These are phyloP conservation scores for Hirsutella rhossiliensis DNA, from an alignment of 2,329 filamentous ascomycete species.

Conservation along the genomic window DNA sequence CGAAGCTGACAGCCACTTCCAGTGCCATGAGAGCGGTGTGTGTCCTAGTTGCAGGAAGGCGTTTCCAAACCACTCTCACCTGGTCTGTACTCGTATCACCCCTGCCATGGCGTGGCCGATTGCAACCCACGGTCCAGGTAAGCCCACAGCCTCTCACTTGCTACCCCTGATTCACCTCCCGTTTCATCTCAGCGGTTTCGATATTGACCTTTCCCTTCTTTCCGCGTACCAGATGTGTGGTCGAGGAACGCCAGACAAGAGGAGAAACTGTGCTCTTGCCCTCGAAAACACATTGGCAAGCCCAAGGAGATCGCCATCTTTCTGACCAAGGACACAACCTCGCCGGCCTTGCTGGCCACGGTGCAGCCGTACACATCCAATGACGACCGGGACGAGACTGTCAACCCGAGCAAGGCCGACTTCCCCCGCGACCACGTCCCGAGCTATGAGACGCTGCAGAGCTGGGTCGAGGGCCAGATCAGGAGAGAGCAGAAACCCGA, in stretches of 20 bases:
- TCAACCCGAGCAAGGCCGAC: slow-evolving; percentile 20
- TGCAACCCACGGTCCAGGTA: slow-evolving; percentile 25
- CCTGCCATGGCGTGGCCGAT: slow-evolving; percentile 24
- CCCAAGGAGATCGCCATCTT: slow-evolving; percentile 23
- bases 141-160: slow-evolving; percentile 1
- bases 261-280: slow-evolving; percentile 18
- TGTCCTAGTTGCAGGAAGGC: slow-evolving; percentile 28
- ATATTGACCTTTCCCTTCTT: slow-evolving; percentile 2
- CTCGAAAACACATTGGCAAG: slow-evolving; percentile 24
- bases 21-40: slow-evolving; percentile 29
- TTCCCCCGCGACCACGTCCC: slow-evolving; percentile 25
- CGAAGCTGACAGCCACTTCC: slow-evolving; percentile 6
- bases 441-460: slow-evolving; percentile 19
- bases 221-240: slow-evolving; percentile 28
- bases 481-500: slow-evolving; percentile 17
- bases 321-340: slow-evolving; percentile 21
- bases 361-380: slow-evolving; percentile 25
- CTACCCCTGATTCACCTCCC: not conserved
- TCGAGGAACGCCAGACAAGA: slow-evolving; percentile 21
- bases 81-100: slow-evolving; percentile 26
- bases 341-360: slow-evolving; percentile 25
- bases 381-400: slow-evolving; percentile 14
- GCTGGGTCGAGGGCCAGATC: slow-evolving; percentile 26
- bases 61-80: slow-evolving; percentile 26
- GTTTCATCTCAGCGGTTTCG: not conserved